Evolutionary conservation across 2,329 filamentous ascomycete genomes (phyloP), one percentile per base, ranked within the genome.

Genomic region (Ophiostoma sp.): DNA sequence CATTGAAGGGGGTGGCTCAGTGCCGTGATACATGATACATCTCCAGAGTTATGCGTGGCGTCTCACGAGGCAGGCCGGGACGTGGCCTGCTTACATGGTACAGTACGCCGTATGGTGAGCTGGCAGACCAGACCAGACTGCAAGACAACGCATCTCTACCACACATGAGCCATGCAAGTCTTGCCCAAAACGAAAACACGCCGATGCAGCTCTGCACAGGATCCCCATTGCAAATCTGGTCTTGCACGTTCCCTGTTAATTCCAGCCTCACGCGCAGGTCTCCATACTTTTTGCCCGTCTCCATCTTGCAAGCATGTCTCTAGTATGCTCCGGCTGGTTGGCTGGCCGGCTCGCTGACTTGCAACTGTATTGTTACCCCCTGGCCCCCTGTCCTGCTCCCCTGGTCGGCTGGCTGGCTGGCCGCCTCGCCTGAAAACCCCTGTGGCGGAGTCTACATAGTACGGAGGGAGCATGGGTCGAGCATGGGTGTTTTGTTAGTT

Each of bases 1-100:
- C 68, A 71, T 69, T 62, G 65, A 69, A 69, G 68, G 70, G 65
- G 70, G 70, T 71, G 68, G 70, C 70, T 69, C 67, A 66, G 57
- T 57, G 15, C 54, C 23, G 68, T 48, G 60, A 39, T 39, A 65
- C 33, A 39, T 11, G 23, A 23, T 57, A 57, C n/a, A 27, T 31
- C 52, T 13, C 52, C 52, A 27, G 52, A 54, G 23, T 57, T 57
- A 57, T 57, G 52, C 52, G 7, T 57, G 52, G 52, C 52, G 52
- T 57, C n/a, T 57, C 52, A 57, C n/a, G 52, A n/a, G 52, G 4
- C 20, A 48, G 44, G 1, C 15, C 44, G 20, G 44, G 44, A 11
- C 44, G 15, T 48, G 44, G 44, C 44, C 44, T 48, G 44, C 36
- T 39, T 39, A 10, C 36, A 31, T 39, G 3, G 27, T 31, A 31